These are phyloP conservation scores for Breviolum minutum DNA, from an alignment of 73 alveolate genomes.

Conservation along the genomic window DNA sequence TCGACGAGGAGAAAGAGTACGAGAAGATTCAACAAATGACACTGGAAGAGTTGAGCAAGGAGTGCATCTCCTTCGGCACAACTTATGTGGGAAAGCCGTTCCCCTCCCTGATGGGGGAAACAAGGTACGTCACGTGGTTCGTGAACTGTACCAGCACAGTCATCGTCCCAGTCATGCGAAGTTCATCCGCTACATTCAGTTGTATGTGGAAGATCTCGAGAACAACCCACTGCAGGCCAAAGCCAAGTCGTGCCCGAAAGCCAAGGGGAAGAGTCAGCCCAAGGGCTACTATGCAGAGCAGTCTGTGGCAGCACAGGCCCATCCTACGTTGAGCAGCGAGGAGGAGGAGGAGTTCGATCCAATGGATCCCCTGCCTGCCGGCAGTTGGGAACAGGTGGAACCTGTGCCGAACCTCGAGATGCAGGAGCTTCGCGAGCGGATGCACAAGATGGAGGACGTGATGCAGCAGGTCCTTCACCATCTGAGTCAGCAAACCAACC, in stretches of 20 bases:
- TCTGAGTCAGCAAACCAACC: background rate
- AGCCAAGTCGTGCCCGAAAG: too few species aligned
- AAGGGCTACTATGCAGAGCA: too few species aligned
- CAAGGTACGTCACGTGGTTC: background rate
- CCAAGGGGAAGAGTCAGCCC: too few species aligned
- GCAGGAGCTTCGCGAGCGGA: background rate
- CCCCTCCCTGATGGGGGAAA: background rate
- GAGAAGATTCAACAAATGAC: background rate
- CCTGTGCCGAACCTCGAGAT: background rate
- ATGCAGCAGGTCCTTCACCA: background rate
- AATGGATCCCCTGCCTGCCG: too few species aligned
- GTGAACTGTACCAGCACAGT: background rate
- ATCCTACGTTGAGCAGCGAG: too few species aligned
- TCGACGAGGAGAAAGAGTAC: background rate
- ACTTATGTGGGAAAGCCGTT: background rate
- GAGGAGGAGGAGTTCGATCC: too few species aligned
- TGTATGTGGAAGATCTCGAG: background rate
- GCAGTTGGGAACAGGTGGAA: too few species aligned
- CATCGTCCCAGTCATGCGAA: background rate
- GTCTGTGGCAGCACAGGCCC: too few species aligned
- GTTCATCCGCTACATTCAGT: background rate
- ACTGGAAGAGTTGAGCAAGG: background rate
- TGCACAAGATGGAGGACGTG: background rate
- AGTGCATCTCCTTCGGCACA: background rate
- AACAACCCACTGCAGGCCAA: too few species aligned